A percentile compares a stretch with the other conserved stretches of the same genome.
phyloP scores from a whole-genome alignment of 768 basidiomycete species.

The Postia placenta region DNA sequence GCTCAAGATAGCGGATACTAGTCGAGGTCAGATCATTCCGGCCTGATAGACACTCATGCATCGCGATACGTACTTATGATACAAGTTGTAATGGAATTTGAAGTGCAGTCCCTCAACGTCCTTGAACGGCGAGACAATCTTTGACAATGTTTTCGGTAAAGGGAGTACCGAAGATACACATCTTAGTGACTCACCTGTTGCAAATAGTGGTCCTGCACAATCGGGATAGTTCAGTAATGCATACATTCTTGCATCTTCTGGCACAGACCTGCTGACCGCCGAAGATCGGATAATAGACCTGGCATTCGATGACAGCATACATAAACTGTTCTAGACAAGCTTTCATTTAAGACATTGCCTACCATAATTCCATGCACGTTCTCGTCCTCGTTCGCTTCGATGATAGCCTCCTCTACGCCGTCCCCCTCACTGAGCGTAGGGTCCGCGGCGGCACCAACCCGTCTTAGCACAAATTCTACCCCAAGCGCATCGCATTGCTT shows the following conservation, averaged over 20 bases:
- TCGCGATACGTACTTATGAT: constrained; percentile 70
- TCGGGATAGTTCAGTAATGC: neutral
- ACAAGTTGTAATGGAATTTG: constrained; percentile 92
- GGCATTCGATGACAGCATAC: neutral
- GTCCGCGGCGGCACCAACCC: constrained; percentile 57
- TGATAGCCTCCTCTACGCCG: constrained; percentile 92
- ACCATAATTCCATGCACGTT: constrained; percentile 95
- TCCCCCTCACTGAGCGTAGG: constrained; percentile 66
- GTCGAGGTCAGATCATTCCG: neutral
- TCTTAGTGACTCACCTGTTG: constrained; percentile 71
- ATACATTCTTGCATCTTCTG: too few relatives aligned
- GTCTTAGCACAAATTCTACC: constrained; percentile 77
- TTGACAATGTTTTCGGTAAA: too few relatives aligned
- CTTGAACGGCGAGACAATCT: constrained; percentile 93
- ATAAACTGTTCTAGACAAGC: neutral
- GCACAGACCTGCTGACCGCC: constrained; percentile 77
- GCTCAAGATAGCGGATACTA: constrained; percentile 91
- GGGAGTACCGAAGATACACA: too few relatives aligned
- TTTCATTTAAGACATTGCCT: constrained; percentile 14
- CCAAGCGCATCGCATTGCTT: constrained; percentile 89
- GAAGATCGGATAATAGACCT: constrained; percentile 97
- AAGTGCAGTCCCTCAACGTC: constrained; percentile 97
- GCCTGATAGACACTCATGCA: neutral
- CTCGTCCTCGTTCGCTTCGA: constrained; percentile 88
- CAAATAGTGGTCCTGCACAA: constrained; percentile 81